Percentiles rank a stretch among this genome's conserved stretches.
Conservation (phyloP, 2,329 filamentous ascomycete genomes). For the Fusarium tanahbumbuense region DNA sequence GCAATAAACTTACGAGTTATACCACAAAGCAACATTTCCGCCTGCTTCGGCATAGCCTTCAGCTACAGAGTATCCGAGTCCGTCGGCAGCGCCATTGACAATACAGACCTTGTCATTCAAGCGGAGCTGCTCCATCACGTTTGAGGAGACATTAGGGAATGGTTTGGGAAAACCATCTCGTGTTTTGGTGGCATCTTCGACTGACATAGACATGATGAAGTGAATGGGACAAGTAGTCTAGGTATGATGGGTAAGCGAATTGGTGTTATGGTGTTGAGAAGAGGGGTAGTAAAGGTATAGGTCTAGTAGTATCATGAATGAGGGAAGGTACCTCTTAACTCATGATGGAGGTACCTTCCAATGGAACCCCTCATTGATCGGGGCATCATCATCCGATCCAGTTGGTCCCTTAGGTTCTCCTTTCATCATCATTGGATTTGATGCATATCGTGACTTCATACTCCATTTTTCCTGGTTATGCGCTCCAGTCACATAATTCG, state of each 20-base stretch:
- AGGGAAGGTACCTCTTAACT: not conserved
- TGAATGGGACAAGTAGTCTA: not conserved
- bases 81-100: slow-evolving; percentile 60
- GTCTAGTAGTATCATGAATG: not conserved
- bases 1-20: slow-evolving; percentile 44
- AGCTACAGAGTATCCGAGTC: slow-evolving; percentile 57
- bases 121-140: slow-evolving; percentile 59
- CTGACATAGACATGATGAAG: slow-evolving; percentile 46
- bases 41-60: slow-evolving; percentile 60
- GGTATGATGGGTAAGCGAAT: too few species aligned
- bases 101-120: slow-evolving; percentile 56
- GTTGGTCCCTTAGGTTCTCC: not conserved
- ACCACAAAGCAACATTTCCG: slow-evolving; percentile 53
- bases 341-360: not conserved
- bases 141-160: slow-evolving; percentile 45
- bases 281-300: slow-evolving; percentile 11
- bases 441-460: slow-evolving; percentile 2
- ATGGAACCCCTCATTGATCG: slow-evolving; percentile 21
- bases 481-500: slow-evolving; percentile 10
- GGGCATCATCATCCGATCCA: slow-evolving; percentile 17
- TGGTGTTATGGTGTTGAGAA: not conserved
- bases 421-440: not conserved
- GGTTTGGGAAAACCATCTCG: slow-evolving; percentile 44
- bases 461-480: slow-evolving; percentile 5
- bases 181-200: slow-evolving; percentile 36